Evolutionary conservation across 805 yeast species (phyloP), one percentile per base, ranked within the genome.

Genomic region (Wickerhamomyces canadensis): DNA sequence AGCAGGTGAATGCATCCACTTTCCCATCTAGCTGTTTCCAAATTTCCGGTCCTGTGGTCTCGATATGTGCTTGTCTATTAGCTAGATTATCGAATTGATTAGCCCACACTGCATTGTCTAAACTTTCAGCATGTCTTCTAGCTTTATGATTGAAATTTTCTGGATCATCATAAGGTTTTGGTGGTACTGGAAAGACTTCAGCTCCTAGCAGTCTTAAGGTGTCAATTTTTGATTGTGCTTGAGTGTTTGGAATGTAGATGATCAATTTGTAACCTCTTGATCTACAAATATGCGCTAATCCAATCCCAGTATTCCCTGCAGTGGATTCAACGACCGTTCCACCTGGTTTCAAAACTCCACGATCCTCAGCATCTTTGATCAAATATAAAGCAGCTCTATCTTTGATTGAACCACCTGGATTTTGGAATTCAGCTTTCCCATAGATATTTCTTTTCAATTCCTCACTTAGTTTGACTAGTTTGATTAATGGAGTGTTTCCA

Each of bases 311-410:
- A 63, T 87, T 87, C 23, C 96, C 96, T 4, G 96, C 96, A 11
- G 96, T 86, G 7, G 95, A 95, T 61, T 87, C 96, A 14, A 87
- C 89, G 22, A 87, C 76, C 2, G 95, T 87, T 24, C 93, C 95
- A 8, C 94, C 93, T 4, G 87, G 76, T 40, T 64, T 57, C 39
- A 87, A 66, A 38, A 71, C 61, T 2, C 87, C 87, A 42, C 67
- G 67, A 25, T 59, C 55, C 55, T 87, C 96, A 19, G 96, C 96
- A 47, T 86, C 88, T 48, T 81, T 70, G 35, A 87, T 67, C 45
- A 87, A 69, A 53, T 65, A 85, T 26, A 83, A 65, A 0, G 95
- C 96, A 13, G 96, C 95, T 41, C 96, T 72, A 58, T 87, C 96
- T 55, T 87, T 87, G 38, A 87, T 89, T 10, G 93, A 81, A 0